Base-by-base conservation (phyloP, 164 flowering plant species). In the Nymphaea thermarum region DNA sequence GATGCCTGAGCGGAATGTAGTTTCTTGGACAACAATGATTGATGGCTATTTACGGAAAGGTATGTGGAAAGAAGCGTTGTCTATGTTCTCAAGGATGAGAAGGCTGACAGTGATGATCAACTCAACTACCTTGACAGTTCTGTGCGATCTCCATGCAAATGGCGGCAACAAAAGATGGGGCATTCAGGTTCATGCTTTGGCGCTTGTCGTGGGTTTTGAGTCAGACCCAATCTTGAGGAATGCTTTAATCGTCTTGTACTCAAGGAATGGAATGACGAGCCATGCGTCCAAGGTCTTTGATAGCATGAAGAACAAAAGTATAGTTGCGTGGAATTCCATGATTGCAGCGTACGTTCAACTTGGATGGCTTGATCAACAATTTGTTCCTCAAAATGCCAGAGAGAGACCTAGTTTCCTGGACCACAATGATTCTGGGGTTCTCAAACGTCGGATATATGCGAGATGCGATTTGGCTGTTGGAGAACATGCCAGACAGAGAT, bases 1-100 rank as follows among this genome's bases (percentile, higher is more conserved):
- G 69, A 77, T 77, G 77, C 76, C 74, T 8, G 73, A 71, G 36
- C 74, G 73, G 69, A 82, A 83, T 73, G 82, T 80, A 65, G 80
- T 81, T 61, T 74, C 83, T 71, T 83, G 84, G 84, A 81, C 81
- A 25, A 25, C 79, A 14, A 80, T 83, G 83, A 70, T 83, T 14
- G 66, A 75, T 53, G 87, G 87, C 43, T 77, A 82, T 70, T 67
- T 80, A 72, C 75, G 68, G 65, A 36, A 4, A 43, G 78, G 72
- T 42, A 18, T 43, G 71, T 80, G 79, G 66, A 68, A 62, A 41
- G 77, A 75, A 43, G 87, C 82, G 14, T 73, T 80, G 42, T 43
- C 44, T 0, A 57, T 77, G 70, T 81, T 81, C 65, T 64, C 67
- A 44, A 66, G 66, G 57, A 83, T 83, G 87, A 75, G 84, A 71